Base-by-base conservation (phyloP, 345 rosid species). In the Eucalyptus cloeziana region DNA sequence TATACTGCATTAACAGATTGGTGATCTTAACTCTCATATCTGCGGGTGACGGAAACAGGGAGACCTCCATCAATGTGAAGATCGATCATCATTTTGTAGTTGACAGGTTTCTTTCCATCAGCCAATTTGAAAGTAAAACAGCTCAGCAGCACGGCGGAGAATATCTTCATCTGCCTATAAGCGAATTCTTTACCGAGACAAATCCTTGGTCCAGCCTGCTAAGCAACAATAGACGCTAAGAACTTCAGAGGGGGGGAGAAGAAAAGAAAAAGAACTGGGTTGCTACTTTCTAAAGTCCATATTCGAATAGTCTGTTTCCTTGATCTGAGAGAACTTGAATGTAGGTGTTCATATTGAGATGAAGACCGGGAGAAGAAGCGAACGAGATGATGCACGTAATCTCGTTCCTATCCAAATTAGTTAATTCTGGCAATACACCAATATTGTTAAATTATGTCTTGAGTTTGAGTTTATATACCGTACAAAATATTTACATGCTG, bases 31-130 rank as follows among this genome's bases (percentile, higher is more conserved):
- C 52, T 62, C 67, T 25, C 10, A 30, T 11, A 8, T 91, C 94
- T 93, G 88, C 49, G 90, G 85, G 64, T 37, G 87, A 92, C 93
- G 2, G 37, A 86, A 51, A 95, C 92, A 87, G 91, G 95, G 52
- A 95, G 97, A 27, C 97, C 97, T 67, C 95, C 95, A 43, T 93
- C 95, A 10, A 95, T 85, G 67, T 94, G 94, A 89, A 94, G 96
- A 86, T 88, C 93, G 79, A 95, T 90, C 95, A 95, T 95, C 11
- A 93, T 92, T 88, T 93, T 90, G 95, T 94, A 94, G 14, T 89
- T 92, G 47, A 94, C 94, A 19, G 88, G 43, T 85, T 81, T 89
- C 25, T 60, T 86, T 87, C 92, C 94, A 31, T 94, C 91, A 5
- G 93, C 86, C 88, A 95, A 88, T 89, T 93, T 94, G 94, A 95